A percentile compares a stretch with the other conserved stretches of the same genome.
Evolutionary conservation across 305 asterid genomes (phyloP).

Genomic region (Coffea humblotiana): DNA sequence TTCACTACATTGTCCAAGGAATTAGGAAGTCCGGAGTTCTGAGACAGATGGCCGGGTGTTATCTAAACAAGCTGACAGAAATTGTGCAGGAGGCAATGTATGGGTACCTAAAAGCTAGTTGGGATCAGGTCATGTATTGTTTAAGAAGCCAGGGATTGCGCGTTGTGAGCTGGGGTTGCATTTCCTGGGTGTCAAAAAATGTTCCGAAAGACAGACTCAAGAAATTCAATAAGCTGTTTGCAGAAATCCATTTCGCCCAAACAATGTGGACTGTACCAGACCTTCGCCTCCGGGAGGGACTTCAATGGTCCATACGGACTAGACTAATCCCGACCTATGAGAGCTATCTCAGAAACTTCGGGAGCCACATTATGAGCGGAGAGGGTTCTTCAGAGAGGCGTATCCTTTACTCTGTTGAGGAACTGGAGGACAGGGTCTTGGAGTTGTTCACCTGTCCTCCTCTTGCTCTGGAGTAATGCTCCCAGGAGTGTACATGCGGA

Average conservation of each 20-base stretch:
- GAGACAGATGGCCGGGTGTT: conserved; percentile 79
- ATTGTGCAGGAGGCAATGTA: conserved; percentile 42
- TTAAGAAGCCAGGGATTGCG: conserved; percentile 75
- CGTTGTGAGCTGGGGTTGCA: conserved; percentile 49
- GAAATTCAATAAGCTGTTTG: conserved; percentile 72
- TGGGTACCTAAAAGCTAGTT: conserved; percentile 57
- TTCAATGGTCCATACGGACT: conserved; percentile 60
- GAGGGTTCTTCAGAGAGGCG: conserved; percentile 81
- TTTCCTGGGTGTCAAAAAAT: conserved; percentile 67
- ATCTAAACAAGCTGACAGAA: conserved; percentile 53
- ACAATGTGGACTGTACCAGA: conserved; percentile 73
- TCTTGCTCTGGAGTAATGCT: no score
- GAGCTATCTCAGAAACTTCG: conserved; percentile 65
- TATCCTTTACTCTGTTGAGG: conserved; percentile 71
- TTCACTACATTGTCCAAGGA: conserved; percentile 72
- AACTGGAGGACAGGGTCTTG: conserved; percentile 64
- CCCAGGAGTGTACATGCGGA: no score
- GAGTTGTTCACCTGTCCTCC: conserved; percentile 49
- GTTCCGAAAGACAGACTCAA: conserved; percentile 68
- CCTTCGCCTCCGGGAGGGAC: conserved; percentile 71
- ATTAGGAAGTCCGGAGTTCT: conserved; percentile 58
- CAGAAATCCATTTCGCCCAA: conserved; percentile 69
- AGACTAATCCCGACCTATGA: conserved; percentile 67
- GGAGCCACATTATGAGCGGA: conserved; percentile 76
- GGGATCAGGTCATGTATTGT: conserved; percentile 65